Evolutionary conservation across 2,329 filamentous ascomycete species (phyloP), one percentile per base, ranked within the genome.

Genomic region (Penicillium sp.): DNA sequence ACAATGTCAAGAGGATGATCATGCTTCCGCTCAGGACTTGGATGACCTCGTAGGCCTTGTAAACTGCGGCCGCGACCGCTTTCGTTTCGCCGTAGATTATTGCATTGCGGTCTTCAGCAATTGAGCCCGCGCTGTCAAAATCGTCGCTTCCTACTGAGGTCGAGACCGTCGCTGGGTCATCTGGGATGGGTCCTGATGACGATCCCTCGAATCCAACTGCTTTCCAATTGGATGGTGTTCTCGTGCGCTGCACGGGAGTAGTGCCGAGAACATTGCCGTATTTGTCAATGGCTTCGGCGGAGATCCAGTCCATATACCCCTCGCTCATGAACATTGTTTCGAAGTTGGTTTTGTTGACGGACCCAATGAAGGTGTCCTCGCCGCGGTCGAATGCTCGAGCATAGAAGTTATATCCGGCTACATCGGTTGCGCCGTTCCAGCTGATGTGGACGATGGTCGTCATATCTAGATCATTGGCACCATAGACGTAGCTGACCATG

Each of bases 391-490:
- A 51, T 10, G 53, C 54, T 15, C 65, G 58, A 21, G 51, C 65
- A 43, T 64, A 66, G 44, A 72, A 67, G 10, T 62, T 60, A 70
- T 70, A 74, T 1, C 24, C 21, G 1, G 51, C 56, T 2, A 74
- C 58, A 9, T 72, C 69, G 1, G 70, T 74, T 4, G 70, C 70
- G 0, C 71, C 71, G 46, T 73, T 65, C 63, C 63, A 65, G 49
- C 63, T 65, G 26, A 72, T 64, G 46, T 72, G 60, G 38, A 66
- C 51, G 15, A 64, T 58, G 0, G 64, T 70, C 21, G 54, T 54
- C 29, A 64, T 36, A 2, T 62, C 58, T 0, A 57, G 33, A 6
- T 38, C 38, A 4, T 46, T 42, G 0, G 63, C 60, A 4, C 67
- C 68, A 21, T 60, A 63, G 1, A 60, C 64, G 8, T 60, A 62